Percentiles rank a stretch among this genome's conserved stretches.
phyloP scores from a whole-genome alignment of 176 grass and related monocot species.

The Eleusine indica region DNA sequence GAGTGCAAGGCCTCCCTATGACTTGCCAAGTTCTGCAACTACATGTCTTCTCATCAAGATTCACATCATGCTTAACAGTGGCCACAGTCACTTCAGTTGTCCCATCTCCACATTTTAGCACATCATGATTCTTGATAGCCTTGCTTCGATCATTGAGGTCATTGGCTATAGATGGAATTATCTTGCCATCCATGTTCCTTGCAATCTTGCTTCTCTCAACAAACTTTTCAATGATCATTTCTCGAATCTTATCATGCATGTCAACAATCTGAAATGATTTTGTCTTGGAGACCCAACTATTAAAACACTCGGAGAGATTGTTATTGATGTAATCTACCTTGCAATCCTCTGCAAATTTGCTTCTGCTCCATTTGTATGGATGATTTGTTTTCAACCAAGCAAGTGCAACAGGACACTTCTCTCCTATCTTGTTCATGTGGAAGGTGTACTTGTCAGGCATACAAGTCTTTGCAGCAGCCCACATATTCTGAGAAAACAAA shows the following conservation, averaged over 20 bases:
- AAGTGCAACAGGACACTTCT: too few relatives aligned
- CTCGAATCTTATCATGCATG: background rate
- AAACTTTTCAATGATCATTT: background rate
- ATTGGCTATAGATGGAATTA: background rate
- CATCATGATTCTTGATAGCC: background rate
- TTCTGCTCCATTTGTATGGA: too few relatives aligned
- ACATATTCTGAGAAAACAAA: too few relatives aligned
- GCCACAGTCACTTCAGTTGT: background rate
- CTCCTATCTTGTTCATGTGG: too few relatives aligned
- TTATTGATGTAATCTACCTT: too few relatives aligned
- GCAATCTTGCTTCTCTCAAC: background rate
- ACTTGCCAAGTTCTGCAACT: too few relatives aligned
- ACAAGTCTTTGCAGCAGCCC: too few relatives aligned
- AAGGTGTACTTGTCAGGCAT: too few relatives aligned
- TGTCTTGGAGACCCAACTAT: background rate
- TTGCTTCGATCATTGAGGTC: background rate
- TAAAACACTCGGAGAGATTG: background rate
- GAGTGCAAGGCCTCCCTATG: background rate
- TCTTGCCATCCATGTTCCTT: background rate
- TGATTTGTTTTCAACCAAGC: too few relatives aligned
- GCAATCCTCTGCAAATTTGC: too few relatives aligned
- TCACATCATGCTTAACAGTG: background rate
- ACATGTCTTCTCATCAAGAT: background rate
- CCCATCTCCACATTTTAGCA: background rate
- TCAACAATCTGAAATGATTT: background rate